Evolutionary conservation across 768 basidiomycete species (phyloP).

Genomic region (Hygrophoropsis aurantiaca): DNA sequence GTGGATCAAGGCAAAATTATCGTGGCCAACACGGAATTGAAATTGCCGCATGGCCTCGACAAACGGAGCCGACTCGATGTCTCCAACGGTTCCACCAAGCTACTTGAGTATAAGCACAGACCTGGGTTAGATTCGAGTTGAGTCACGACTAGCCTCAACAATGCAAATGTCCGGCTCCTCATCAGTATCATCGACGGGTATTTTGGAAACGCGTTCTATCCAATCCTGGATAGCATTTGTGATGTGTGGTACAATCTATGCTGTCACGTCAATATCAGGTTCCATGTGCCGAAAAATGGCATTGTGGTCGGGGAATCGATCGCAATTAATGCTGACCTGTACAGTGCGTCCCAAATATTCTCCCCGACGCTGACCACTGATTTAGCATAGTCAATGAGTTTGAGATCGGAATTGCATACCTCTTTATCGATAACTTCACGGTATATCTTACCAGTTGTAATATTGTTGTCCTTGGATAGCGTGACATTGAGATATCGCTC

Average conservation of each 20-base stretch:
- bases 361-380: constrained; percentile 58
- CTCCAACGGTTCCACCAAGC: constrained; percentile 98
- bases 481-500: constrained; percentile 97
- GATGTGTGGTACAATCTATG: constrained; percentile 90
- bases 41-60: constrained; percentile 99
- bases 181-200: constrained; percentile 92
- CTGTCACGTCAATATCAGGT: constrained; percentile 1
- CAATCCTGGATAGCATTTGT: constrained; percentile 98
- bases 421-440: constrained; percentile 95
- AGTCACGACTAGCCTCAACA: constrained; percentile 63
- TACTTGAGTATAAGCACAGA: constrained; percentile 26
- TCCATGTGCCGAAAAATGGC: background rate
- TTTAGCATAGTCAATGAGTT: constrained; percentile 8
- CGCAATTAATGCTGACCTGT: constrained; percentile 53
- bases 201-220: constrained; percentile 92
- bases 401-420: constrained; percentile 48
- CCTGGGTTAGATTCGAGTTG: background rate
- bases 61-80: constrained; percentile 98
- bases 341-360: constrained; percentile 97
- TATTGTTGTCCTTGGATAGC: constrained; percentile 92
- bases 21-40: constrained; percentile 95
- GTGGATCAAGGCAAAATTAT: constrained; percentile 95
- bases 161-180: constrained; percentile 96
- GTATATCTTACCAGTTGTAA: constrained; percentile 99
- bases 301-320: no score